Evolutionary conservation across 768 basidiomycete species (phyloP).

Genomic region (Sporobolomyces phaffii): DNA sequence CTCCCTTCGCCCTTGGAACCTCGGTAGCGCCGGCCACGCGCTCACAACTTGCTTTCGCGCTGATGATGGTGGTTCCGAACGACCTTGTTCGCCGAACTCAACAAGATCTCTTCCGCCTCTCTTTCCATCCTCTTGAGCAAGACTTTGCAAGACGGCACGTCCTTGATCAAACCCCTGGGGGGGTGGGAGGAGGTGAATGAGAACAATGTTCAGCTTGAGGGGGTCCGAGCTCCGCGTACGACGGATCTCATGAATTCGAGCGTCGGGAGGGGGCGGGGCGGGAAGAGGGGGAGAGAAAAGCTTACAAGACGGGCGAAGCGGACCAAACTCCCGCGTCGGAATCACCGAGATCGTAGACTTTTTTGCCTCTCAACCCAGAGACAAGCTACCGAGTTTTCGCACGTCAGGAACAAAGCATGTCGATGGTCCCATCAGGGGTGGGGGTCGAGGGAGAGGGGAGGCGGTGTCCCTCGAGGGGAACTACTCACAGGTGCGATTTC

Average conservation of each 20-base stretch:
- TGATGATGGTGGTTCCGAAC: not conserved
- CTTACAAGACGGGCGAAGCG: slow-evolving; percentile 36
- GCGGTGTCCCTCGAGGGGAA: not conserved
- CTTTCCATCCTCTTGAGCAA: slow-evolving; percentile 63
- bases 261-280: not conserved
- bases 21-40: not conserved
- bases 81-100: slow-evolving; percentile 13
- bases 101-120: slow-evolving; percentile 57
- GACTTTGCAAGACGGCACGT: slow-evolving; percentile 73
- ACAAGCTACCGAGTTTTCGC: slow-evolving; percentile 47
- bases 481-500: slow-evolving; percentile 34
- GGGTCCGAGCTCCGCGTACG: too few relatives aligned
- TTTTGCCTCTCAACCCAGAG: slow-evolving; percentile 47
- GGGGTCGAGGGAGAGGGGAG: not conserved
- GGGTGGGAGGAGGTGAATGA: too few relatives aligned
- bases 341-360: slow-evolving; percentile 61
- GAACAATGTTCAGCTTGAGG: too few relatives aligned
- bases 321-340: slow-evolving; percentile 81
- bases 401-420: not conserved
- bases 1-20: too few relatives aligned
- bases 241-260: too few relatives aligned
- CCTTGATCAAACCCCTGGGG: slow-evolving; percentile 58
- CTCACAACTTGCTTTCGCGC: slow-evolving; percentile 26
- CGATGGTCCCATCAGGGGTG: too few relatives aligned
- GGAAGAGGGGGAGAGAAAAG: not conserved